A percentile compares a stretch with the other conserved stretches of the same genome.
Conservation (phyloP, 148 eudicot species). For the Rheum nobile region DNA sequence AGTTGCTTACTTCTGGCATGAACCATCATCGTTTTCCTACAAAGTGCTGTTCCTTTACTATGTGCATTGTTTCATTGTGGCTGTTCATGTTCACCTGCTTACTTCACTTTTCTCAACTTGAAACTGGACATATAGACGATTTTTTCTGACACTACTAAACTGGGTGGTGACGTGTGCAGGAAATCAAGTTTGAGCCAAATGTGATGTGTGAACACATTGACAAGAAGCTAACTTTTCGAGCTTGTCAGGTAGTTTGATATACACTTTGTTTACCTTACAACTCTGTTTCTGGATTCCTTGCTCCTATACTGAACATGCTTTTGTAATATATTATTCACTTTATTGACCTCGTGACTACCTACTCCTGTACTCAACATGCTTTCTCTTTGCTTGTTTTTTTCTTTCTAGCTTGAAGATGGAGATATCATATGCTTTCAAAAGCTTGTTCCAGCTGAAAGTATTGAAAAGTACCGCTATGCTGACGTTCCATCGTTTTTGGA, state of each 20-base stretch:
- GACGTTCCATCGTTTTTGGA: constrained; percentile 36
- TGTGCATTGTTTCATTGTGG: neutral
- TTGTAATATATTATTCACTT: constrained; percentile 8
- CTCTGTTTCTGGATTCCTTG: neutral
- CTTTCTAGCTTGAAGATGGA: constrained; percentile 35
- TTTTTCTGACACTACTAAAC: neutral
- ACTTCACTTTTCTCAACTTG: neutral
- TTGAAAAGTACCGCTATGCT: constrained; percentile 21
- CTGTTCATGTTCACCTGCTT: neutral
- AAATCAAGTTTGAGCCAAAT: constrained; percentile 36
- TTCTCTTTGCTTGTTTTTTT: neutral
- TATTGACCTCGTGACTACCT: neutral
- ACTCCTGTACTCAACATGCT: neutral
- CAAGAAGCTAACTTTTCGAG: constrained; percentile 26
- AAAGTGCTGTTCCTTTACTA: neutral
- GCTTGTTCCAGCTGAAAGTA: constrained; percentile 16
- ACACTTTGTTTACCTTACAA: neutral
- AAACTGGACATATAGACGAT: neutral
- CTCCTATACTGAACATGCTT: constrained; percentile 1
- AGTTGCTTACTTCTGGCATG: neutral
- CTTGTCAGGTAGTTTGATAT: constrained; percentile 27
- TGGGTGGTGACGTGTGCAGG: constrained; percentile 15
- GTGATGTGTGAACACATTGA: constrained; percentile 41
- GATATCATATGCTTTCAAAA: constrained; percentile 35
- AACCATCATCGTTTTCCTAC: neutral